phyloP scores from a whole-genome alignment of 352 stramenopile species.

The Phytophthora niederhauseri region DNA sequence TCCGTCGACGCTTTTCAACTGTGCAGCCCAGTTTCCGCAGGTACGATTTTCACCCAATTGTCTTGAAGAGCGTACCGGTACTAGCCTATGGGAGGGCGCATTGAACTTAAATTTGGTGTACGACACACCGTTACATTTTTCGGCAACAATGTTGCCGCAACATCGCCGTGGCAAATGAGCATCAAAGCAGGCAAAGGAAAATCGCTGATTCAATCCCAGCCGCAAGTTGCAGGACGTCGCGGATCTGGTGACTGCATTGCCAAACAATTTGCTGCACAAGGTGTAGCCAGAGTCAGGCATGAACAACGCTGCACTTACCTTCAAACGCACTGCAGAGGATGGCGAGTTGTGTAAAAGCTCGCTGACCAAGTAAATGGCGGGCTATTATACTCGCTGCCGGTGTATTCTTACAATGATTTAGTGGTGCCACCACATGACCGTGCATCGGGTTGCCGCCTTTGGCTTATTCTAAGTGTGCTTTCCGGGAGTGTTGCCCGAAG shows the following conservation, averaged over 20 bases:
- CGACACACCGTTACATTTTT: neutral
- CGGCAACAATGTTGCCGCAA: too few relatives aligned
- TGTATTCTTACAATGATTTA: too few relatives aligned
- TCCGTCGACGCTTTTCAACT: constrained; percentile 18
- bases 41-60: neutral
- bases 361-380: too few relatives aligned
- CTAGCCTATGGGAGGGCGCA: neutral
- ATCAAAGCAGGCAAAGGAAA: neutral
- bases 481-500: too few relatives aligned
- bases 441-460: too few relatives aligned
- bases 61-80: too few relatives aligned
- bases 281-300: neutral
- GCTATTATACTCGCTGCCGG: too few relatives aligned
- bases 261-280: neutral
- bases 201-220: neutral
- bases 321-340: neutral
- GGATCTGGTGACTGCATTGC: neutral
- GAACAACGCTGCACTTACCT: neutral
- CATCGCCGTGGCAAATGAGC: neutral
- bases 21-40: neutral
- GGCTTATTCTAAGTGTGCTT: too few relatives aligned
- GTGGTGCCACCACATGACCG: too few relatives aligned
- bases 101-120: neutral
- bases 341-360: too few relatives aligned
- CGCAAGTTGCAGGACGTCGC: neutral